A percentile compares a stretch with the other conserved stretches of the same genome.
These are phyloP conservation scores for Crucihimalaya himalaica DNA, from an alignment of 345 rosid genomes.

Conservation along the genomic window DNA sequence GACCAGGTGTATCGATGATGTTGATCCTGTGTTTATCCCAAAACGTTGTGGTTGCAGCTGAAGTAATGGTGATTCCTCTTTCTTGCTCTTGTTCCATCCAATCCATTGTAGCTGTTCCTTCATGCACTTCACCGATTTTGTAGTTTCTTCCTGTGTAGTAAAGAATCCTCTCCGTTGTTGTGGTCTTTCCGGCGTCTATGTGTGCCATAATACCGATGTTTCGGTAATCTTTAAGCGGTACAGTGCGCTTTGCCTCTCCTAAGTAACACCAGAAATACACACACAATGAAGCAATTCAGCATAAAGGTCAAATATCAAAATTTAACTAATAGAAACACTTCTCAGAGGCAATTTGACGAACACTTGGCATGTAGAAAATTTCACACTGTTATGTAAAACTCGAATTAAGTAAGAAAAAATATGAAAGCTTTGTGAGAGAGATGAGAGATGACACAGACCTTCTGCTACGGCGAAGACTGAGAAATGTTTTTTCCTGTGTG, in stretches of 20 bases:
- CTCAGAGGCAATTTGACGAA: constrained; percentile 35
- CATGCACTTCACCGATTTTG: constrained; percentile 97
- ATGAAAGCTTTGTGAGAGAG: neutral
- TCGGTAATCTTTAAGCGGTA: constrained; percentile 82
- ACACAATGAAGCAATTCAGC: constrained; percentile 10
- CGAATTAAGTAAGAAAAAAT: neutral
- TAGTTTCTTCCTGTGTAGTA: constrained; percentile 95
- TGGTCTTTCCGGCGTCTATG: constrained; percentile 98
- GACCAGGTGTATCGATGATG: constrained; percentile 96
- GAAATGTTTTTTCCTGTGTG: constrained; percentile 52
- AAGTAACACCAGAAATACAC: constrained; percentile 1
- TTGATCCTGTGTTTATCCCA: constrained; percentile 93
- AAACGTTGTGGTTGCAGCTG: constrained; percentile 93
- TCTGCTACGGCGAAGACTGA: constrained; percentile 79
- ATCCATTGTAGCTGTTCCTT: constrained; percentile 99
- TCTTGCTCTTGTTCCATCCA: constrained; percentile 99
- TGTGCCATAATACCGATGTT: constrained; percentile 99
- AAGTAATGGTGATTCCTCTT: constrained; percentile 96
- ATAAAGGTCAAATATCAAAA: neutral
- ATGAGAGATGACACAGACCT: constrained; percentile 42
- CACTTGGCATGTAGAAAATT: constrained; percentile 18
- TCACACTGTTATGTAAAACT: neutral
- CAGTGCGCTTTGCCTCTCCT: constrained; percentile 61
- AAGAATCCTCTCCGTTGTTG: constrained; percentile 86
- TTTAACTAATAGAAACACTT: neutral